phyloP scores from a whole-genome alignment of 2,329 filamentous ascomycete genomes.

The Talaromyces sp. region DNA sequence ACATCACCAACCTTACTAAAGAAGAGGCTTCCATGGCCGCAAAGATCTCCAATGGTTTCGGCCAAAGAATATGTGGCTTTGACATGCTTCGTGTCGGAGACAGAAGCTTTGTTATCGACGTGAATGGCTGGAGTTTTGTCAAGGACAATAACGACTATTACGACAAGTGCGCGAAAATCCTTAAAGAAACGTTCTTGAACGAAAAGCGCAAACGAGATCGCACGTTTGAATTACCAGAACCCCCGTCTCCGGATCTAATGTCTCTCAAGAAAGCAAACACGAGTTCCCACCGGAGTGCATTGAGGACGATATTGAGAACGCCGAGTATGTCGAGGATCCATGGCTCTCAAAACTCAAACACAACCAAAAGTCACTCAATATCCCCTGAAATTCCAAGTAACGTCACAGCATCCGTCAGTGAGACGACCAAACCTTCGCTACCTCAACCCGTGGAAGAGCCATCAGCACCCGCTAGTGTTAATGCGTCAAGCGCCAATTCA shows the following conservation, averaged over 20 bases:
- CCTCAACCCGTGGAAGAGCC: constrained; percentile 17
- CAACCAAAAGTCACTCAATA: constrained; percentile 28
- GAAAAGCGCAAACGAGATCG: constrained; percentile 54
- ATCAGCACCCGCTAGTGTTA: constrained; percentile 17
- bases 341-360: constrained; percentile 34
- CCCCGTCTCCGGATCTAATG: constrained; percentile 27
- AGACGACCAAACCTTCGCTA: constrained; percentile 15
- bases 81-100: constrained; percentile 83
- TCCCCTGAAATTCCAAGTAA: constrained; percentile 40
- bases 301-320: constrained; percentile 60
- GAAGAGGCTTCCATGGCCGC: constrained; percentile 82
- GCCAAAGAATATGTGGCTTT: constrained; percentile 92
- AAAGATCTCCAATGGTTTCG: constrained; percentile 86
- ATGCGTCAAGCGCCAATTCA: constrained; percentile 21
- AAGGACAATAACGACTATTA: constrained; percentile 99
- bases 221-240: constrained; percentile 27
- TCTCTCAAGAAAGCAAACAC: constrained; percentile 33
- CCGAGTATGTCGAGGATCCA: constrained; percentile 60
- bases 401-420: constrained; percentile 29
- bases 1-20: constrained; percentile 76
- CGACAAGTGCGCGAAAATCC: constrained; percentile 78
- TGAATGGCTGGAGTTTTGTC: constrained; percentile 99
- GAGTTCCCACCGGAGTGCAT: constrained; percentile 41
- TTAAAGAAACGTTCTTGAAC: constrained; percentile 80
- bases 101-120: constrained; percentile 95